Evolutionary conservation across 768 basidiomycete genomes (phyloP), one percentile per base, ranked within the genome.

Genomic region (Lentinula guzmanii): DNA sequence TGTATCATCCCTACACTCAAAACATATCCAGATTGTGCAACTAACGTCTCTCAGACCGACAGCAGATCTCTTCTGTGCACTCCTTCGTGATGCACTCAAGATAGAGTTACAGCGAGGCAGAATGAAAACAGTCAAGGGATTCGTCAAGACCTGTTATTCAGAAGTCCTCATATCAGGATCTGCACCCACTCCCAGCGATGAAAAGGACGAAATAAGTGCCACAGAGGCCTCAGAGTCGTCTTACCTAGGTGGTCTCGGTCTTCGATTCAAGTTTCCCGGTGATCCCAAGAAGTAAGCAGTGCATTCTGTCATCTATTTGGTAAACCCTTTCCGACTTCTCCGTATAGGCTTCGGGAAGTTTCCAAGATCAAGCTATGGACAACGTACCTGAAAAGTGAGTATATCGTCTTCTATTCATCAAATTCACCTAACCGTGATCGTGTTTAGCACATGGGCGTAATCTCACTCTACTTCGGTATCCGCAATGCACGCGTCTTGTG

Each of bases 301-400:
- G 31, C 50, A 52, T 48, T 8, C 46, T 24, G 11, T 28, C 28
- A 64, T 43, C 4, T 18, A 8, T 21, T 31, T 35, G 1, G 4
- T 53, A 53, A 59, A 60, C 11, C 31, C 1, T 11, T 28, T 28
- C 24, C 51, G 4, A 24, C 24, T 16, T 37, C 50, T 60, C 6
- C 16, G 15, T 52, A 43, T 50, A 93, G 93, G 74, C 77, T 96
- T 53, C 83, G 92, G 18, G 93, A 96, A 75, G 89, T 90, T 35
- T 93, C 90, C 10, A 99, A 99, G 75, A 87, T 96, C 66, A 97
- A 97, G 74, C 81, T 98, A 15, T 99, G 96, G 96, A 88, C 88
- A 11, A 83, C 85, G 37, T 98, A 98, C 71, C 80, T 98, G 21
- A 79, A 81, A 67, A 77, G 93, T 95, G 67, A 63, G 51, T 50